Percentiles rank a stretch among this genome's conserved stretches.
phyloP scores from a whole-genome alignment of 2,329 filamentous ascomycete species.

The Trichophyton schoenleinii region DNA sequence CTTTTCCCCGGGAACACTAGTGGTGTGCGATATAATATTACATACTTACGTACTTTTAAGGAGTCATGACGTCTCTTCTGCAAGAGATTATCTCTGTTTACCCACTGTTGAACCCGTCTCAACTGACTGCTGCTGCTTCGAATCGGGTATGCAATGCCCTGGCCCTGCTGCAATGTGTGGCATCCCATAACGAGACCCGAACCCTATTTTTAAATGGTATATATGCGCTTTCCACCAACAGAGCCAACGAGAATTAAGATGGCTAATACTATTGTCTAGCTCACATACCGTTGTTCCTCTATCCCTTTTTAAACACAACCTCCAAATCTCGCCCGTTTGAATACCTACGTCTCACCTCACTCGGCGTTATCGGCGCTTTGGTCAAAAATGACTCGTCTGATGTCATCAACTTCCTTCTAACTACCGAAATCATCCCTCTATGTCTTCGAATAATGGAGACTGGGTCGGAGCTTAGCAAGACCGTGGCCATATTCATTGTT shows the following conservation, averaged over 20 bases:
- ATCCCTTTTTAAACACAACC: conserved; percentile 96
- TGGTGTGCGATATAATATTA: neutral
- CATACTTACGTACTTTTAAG: conserved; percentile 33
- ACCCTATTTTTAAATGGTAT: conserved; percentile 83
- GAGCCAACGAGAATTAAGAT: neutral
- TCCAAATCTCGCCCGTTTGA: conserved; percentile 97
- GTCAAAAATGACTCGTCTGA: conserved; percentile 98
- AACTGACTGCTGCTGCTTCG: conserved; percentile 91
- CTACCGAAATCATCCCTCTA: conserved; percentile 94
- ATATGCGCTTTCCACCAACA: neutral
- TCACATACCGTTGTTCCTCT: conserved; percentile 93
- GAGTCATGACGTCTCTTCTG: conserved; percentile 93
- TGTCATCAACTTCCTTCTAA: conserved; percentile 96
- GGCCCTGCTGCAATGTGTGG: conserved; percentile 89
- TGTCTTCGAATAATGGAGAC: conserved; percentile 99
- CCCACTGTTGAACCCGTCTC: conserved; percentile 87
- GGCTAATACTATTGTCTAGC: conserved; percentile 41
- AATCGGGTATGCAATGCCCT: conserved; percentile 97
- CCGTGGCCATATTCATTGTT: conserved; percentile 97
- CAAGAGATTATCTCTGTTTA: conserved; percentile 99
- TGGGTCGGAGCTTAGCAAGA: conserved; percentile 94
- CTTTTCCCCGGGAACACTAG: neutral
- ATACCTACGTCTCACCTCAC: conserved; percentile 86
- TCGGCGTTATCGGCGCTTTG: conserved; percentile 90
- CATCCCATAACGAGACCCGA: conserved; percentile 91